Evolutionary conservation across 192 early-diverging fungal genomes (phyloP).

Genomic region (Umbelopsis isabellina): DNA sequence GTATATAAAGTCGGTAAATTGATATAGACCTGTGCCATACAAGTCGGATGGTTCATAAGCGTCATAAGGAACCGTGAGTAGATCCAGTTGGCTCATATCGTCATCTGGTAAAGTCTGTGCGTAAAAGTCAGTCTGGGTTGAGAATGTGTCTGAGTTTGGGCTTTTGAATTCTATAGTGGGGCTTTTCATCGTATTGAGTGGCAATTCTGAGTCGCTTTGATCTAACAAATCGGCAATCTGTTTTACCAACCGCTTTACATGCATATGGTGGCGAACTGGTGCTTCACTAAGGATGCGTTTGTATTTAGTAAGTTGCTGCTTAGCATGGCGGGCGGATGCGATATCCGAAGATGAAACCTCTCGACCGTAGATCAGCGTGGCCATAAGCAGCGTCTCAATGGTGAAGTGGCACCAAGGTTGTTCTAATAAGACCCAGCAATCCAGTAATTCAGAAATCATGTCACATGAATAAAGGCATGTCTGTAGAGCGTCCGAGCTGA

Average conservation of each 20-base stretch:
- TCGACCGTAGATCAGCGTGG: slow-evolving; percentile 27
- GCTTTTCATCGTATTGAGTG: background rate
- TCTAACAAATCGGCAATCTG: slow-evolving; percentile 23
- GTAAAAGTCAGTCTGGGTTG: background rate
- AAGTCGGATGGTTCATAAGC: slow-evolving; percentile 2
- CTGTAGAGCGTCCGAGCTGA: slow-evolving; percentile 27
- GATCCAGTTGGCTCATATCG: background rate
- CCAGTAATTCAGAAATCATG: slow-evolving; percentile 33
- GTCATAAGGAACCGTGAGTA: background rate
- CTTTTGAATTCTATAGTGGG: background rate
- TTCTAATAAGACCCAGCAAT: slow-evolving; percentile 33
- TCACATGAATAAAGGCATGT: slow-evolving; percentile 32
- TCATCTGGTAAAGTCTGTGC: slow-evolving; percentile 3
- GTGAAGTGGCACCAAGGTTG: slow-evolving; percentile 46
- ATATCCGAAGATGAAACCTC: background rate
- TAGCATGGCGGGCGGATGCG: slow-evolving; percentile 2
- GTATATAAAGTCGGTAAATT: slow-evolving; percentile 38
- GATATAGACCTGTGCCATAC: slow-evolving; percentile 2
- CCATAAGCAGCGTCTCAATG: slow-evolving; percentile 34
- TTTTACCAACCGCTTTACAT: slow-evolving; percentile 28
- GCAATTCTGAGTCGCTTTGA: background rate
- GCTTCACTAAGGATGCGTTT: slow-evolving; percentile 13
- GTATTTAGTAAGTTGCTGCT: slow-evolving; percentile 22
- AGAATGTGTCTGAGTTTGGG: background rate
- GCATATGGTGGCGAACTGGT: slow-evolving; percentile 35